Percentiles rank a stretch among this genome's conserved stretches.
phyloP scores from a whole-genome alignment of 176 grass and related monocot species.

The Aegilops sharonensis region DNA sequence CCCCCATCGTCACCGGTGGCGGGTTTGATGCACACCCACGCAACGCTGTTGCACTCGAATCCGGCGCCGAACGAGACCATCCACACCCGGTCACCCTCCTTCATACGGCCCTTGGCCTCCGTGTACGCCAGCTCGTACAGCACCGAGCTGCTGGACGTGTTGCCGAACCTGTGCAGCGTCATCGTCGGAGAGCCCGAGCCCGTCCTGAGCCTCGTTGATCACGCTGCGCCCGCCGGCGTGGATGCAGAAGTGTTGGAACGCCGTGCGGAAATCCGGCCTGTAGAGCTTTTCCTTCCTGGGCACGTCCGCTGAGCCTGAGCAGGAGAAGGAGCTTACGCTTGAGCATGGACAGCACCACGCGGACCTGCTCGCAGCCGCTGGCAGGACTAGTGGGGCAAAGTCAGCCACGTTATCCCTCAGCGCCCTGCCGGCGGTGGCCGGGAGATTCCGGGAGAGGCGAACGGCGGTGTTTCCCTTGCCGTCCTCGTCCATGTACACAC shows the following conservation, averaged over 20 bases:
- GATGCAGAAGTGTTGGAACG: slow-evolving; percentile 88
- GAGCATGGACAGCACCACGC: background rate
- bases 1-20: background rate
- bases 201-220: slow-evolving; percentile 35
- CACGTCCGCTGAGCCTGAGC: too few species aligned
- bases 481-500: background rate
- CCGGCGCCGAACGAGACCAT: slow-evolving; percentile 37
- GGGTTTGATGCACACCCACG: slow-evolving; percentile 34
- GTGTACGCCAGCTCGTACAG: slow-evolving; percentile 88
- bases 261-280: slow-evolving; percentile 53
- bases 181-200: slow-evolving; percentile 42
- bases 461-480: background rate
- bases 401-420: slow-evolving; percentile 25
- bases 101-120: slow-evolving; percentile 61
- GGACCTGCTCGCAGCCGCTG: slow-evolving; percentile 26
- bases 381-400: slow-evolving; percentile 2
- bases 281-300: slow-evolving; percentile 35
- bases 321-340: background rate
- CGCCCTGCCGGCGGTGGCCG: background rate
- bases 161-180: slow-evolving; percentile 45
- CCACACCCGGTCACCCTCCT: slow-evolving; percentile 16
- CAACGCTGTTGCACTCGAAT: slow-evolving; percentile 51
- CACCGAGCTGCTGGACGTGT: slow-evolving; percentile 77
- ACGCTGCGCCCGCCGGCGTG: slow-evolving; percentile 41
- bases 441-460: background rate